Percentiles rank a stretch among this genome's conserved stretches.
phyloP scores from a whole-genome alignment of 345 rosid genomes.

The Dovyalis caffra region DNA sequence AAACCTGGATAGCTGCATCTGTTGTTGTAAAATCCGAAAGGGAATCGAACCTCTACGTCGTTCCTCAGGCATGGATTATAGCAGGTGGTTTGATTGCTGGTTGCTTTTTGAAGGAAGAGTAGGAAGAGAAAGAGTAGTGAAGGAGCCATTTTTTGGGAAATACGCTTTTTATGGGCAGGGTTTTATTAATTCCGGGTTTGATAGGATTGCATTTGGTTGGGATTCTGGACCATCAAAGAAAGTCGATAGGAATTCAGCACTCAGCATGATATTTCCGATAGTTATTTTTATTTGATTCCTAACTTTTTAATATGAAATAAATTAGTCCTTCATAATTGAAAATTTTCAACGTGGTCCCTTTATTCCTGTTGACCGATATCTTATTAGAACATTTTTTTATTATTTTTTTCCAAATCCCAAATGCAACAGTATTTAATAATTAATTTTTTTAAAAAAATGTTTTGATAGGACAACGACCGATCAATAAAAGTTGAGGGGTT shows the following conservation, averaged over 20 bases:
- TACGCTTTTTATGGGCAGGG: background rate
- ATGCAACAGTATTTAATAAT: background rate
- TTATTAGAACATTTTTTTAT: background rate
- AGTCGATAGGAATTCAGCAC: background rate
- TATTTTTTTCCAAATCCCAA: background rate
- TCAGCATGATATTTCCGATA: background rate
- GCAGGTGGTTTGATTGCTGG: slow-evolving; percentile 17
- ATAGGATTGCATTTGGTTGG: background rate
- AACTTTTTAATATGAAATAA: too few relatives aligned
- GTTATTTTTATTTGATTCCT: too few relatives aligned
- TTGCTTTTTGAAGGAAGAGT: background rate
- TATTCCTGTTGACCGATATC: background rate
- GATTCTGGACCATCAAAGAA: background rate
- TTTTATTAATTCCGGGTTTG: background rate
- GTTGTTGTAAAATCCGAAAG: slow-evolving; percentile 28
- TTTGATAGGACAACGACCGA: background rate
- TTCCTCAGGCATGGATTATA: background rate
- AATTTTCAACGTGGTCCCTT: background rate
- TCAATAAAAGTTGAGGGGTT: background rate
- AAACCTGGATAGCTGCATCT: slow-evolving; percentile 45
- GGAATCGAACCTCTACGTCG: slow-evolving; percentile 32
- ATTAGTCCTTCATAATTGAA: too few relatives aligned
- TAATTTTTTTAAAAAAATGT: background rate
- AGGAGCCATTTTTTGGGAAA: background rate
- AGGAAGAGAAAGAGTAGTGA: background rate